Evolutionary conservation across 257 asterid genomes (phyloP), one percentile per base, ranked within the genome.

Genomic region (Solanum bulbocastanum): DNA sequence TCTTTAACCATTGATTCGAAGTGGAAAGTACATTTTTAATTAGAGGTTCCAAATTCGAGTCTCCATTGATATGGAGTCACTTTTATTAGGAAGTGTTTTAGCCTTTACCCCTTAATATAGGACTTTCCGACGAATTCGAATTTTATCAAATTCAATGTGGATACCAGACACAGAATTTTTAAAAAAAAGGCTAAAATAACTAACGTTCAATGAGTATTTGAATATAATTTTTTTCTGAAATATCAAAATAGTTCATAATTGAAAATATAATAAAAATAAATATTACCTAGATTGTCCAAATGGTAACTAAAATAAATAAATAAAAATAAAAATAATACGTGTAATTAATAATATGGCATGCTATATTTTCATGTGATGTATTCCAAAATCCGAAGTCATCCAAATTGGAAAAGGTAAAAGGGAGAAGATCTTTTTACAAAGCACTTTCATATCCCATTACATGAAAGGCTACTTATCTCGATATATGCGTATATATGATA

Each of bases 161-260:
- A 0, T 56, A 56, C 9, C 4, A 56, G 0, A 56, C 0, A 0
- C 4, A 0, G 10, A 56, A 15, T 49, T 5, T 49, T 5, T 2
- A 8, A n/a, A 23, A 60, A 12, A n/a, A 5, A 1, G 20, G 10
- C 0, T 15, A 13, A 66, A 12, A 12, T 66, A 66, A 27, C 0
- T 68, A 66, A 25, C 4, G 2, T 66, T 66, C 32, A 25, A 66
- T 12, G 12, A 27, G 22, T 1, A 25, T 66, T 66, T 6, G 8
- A 27, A 1, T 27, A 68, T 25, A 30, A 5, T 0, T 12, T 27
- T 66, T 66, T 56, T 56, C 11, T 49, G 58, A 62, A 23, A 60
- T 66, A 23, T 5, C 15, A 66, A 2, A 66, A 25, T 66, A 66
- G 3, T 66, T 66, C 15, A 25, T 66, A 66, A 66, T n/a, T 25